Evolutionary conservation across 2,329 filamentous ascomycete genomes (phyloP), one percentile per base, ranked within the genome.

Genomic region (Stylonectria norvegica): DNA sequence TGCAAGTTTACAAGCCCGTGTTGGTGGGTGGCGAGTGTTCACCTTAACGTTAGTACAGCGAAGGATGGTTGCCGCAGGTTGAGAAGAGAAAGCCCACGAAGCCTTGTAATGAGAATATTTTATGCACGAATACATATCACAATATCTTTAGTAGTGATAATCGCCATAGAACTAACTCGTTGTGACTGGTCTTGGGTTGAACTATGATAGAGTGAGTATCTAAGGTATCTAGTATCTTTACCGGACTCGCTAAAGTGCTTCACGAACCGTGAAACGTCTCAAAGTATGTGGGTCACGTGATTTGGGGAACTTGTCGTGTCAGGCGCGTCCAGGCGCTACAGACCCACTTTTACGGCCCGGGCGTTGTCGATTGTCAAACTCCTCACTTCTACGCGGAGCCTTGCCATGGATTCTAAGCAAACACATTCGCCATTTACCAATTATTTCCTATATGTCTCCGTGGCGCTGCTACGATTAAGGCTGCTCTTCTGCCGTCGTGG

Each of bases 261-360:
- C n/a, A n/a, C n/a, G n/a, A n/a, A n/a, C n/a, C n/a, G n/a, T n/a
- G n/a, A n/a, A n/a, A n/a, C n/a, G n/a, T n/a, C n/a, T n/a, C n/a
- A n/a, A n/a, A n/a, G n/a, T n/a, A n/a, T n/a, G n/a, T 19, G 7
- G 15, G 7, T 40, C 45, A 48, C 45, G 45, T 48, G 45, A 42
- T 7, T 18, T 15, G 32, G 9, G 23, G 16, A n/a, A 31, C 38
- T 27, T 10, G 19, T 42, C 47, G 47, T 48, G 34, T 47, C 32
- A 30, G 34, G 33, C 36, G 34, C 43, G 43, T 40, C 32, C 35
- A 36, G 35, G 31, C 37, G 40, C 38, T 49, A 28, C 28, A 23
- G 49, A 2, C n/a, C 54, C 54, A 57, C 53, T 57, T 38, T 44
- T 54, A 50, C 55, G 44, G 33, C 40, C 45, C 42, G 35, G 36